Evolutionary conservation across 768 basidiomycete species (phyloP).

Genomic region (Infundibulicybe gibba): DNA sequence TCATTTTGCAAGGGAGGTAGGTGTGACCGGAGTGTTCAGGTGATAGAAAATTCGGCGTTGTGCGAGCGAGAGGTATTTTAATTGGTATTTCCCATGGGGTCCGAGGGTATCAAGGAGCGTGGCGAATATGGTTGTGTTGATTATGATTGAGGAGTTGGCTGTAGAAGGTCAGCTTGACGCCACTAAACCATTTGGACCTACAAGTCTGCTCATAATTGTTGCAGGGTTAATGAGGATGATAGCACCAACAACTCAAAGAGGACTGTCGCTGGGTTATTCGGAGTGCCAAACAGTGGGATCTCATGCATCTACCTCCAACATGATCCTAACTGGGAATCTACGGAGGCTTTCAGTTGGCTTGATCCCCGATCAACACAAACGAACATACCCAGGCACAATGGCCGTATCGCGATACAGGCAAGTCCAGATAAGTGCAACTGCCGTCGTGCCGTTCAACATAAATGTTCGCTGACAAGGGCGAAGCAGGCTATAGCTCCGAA

Average conservation of each 20-base stretch:
- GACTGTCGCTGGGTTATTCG: too few relatives aligned
- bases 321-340: conserved; percentile 10
- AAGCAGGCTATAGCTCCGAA: background rate
- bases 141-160: background rate
- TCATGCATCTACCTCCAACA: too few relatives aligned
- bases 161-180: conserved; percentile 13
- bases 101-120: conserved; percentile 9
- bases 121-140: background rate
- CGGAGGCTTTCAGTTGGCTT: conserved; percentile 33
- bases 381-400: conserved; percentile 29
- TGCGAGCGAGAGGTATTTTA: too few relatives aligned
- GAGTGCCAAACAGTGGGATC: too few relatives aligned
- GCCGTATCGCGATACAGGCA: conserved; percentile 11
- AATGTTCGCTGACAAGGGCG: background rate
- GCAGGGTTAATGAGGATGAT: too few relatives aligned
- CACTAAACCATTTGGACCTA: conserved; percentile 32
- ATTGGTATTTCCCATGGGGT: conserved; percentile 1
- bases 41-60: too few relatives aligned
- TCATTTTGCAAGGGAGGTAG: too few relatives aligned
- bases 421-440: conserved; percentile 22
- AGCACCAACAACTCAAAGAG: too few relatives aligned
- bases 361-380: conserved; percentile 63
- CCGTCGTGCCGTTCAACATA: conserved; percentile 21
- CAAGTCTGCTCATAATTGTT: background rate
- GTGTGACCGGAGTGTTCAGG: too few relatives aligned